Evolutionary conservation across 202 grass and related monocot species (phyloP).

Genomic region (Digitaria exilis): DNA sequence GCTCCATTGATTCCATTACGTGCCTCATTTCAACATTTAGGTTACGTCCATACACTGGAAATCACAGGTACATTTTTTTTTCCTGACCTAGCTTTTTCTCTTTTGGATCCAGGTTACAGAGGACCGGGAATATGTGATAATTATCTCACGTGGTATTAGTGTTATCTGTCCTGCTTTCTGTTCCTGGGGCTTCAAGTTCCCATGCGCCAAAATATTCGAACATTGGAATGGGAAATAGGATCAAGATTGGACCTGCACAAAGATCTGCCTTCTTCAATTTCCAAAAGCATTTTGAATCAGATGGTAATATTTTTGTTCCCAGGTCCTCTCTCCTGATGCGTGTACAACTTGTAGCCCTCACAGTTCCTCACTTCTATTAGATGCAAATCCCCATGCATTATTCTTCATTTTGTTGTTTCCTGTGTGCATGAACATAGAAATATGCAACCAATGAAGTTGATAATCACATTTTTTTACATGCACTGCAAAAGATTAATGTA

Average conservation of each 20-base stretch:
- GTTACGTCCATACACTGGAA: neutral
- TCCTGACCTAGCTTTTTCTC: neutral
- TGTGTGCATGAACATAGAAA: constrained; percentile 29
- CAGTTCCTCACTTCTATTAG: constrained; percentile 1
- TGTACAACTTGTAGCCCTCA: constrained; percentile 3
- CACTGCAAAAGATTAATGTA: constrained; percentile 24
- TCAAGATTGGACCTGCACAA: constrained; percentile 45
- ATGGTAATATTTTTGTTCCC: constrained; percentile 40
- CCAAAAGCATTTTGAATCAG: constrained; percentile 44
- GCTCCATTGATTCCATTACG: constrained; percentile 14
- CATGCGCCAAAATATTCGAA: constrained; percentile 40
- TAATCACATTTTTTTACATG: constrained; percentile 5
- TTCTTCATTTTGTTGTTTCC: constrained; percentile 24
- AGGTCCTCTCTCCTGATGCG: neutral
- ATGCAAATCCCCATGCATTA: constrained; percentile 24
- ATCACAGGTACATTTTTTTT: neutral
- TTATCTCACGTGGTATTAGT: constrained; percentile 47
- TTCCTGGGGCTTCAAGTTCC: constrained; percentile 57
- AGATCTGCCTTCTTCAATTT: constrained; percentile 39
- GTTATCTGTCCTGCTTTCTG: constrained; percentile 37
- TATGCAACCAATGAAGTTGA: neutral
- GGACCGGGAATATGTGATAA: constrained; percentile 36
- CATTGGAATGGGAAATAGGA: constrained; percentile 36
- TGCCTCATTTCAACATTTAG: constrained; percentile 9
- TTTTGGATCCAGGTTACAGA: constrained; percentile 28